Evolutionary conservation across 1,284 basidiomycete species (phyloP).

Genomic region (Ganoderma lingzhi): DNA sequence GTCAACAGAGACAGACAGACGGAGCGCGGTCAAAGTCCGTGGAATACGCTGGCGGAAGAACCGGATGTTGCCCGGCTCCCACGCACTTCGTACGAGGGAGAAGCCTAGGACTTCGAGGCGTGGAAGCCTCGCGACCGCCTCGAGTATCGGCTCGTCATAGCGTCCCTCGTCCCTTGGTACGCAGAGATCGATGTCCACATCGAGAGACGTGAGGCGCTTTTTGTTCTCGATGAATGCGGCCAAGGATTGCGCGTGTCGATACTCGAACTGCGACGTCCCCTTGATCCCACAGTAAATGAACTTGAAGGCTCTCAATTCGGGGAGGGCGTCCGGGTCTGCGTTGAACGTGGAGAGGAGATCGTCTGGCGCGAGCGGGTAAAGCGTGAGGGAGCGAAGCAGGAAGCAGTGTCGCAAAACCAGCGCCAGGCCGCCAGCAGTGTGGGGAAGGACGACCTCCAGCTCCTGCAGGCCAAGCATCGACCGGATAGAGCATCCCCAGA

Average conservation of each 20-base stretch:
- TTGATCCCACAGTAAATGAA: not conserved
- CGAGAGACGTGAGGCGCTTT: not conserved
- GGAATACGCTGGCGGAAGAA: not conserved
- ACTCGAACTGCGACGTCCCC: not conserved
- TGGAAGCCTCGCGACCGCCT: not conserved
- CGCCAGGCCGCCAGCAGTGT: not conserved
- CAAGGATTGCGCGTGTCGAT: not conserved
- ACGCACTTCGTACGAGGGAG: not conserved
- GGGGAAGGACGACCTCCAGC: conserved; percentile 3
- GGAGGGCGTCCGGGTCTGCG: not conserved
- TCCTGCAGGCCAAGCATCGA: conserved; percentile 8
- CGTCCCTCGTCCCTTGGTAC: not conserved
- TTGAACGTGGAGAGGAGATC: not conserved
- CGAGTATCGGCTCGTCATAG: not conserved
- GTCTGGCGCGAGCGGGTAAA: not conserved
- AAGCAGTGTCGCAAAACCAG: not conserved
- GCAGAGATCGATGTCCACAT: not conserved
- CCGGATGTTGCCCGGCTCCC: not conserved
- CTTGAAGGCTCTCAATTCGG: not conserved
- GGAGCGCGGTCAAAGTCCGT: not conserved
- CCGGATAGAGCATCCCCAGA: conserved; percentile 2
- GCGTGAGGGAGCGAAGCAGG: not conserved
- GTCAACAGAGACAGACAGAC: conserved; percentile 6
- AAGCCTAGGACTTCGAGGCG: not conserved
- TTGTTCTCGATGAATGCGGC: not conserved